Evolutionary conservation across 129 eudicot genomes (phyloP), one percentile per base, ranked within the genome.

Genomic region (Centaurea solstitialis): DNA sequence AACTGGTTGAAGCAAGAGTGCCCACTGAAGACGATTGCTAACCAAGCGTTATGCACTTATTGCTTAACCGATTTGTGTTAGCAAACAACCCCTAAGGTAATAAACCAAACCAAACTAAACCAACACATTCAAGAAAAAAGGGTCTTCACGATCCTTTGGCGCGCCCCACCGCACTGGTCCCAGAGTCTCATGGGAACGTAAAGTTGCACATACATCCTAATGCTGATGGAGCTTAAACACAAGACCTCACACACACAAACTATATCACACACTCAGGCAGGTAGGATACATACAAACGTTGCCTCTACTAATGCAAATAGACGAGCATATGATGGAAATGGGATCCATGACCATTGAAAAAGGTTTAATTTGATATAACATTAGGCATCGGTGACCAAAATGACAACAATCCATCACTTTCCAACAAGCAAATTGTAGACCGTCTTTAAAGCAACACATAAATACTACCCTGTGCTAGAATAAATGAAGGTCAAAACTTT

Each of bases 401-500:
- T 57, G 65, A 8, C 65, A 57, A 57, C 9, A 3, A 57, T 57
- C 22, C n/a, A 57, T 57, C 0, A 22, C 6, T 57, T 57, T 57
- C 65, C 65, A n/a, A 57, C 65, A 1, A 17, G 65, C 65, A 57
- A 57, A 5, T 21, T 57, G 9, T 57, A 57, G 65, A 70, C 2
- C 39, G 39, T 30, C 50, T 68, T 69, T 79, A 45, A 50, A 15
- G 35, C 53, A 50, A 69, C 76, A 79, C 53, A 33, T 7, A 50
- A 69, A 79, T 21, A 47, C 50, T 7, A 70, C 57, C 69, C 59
- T 17, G 35, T 79, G 59, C 21, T 70, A 35, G 61, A 45, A 78
- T 43, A 68, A 61, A 70, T 70, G 8, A n/a, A 23, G 45, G 15
- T 65, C 35, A 79, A 47, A 71, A 50, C 61, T 79, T 79, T 24